Conservation (phyloP, 2,329 filamentous ascomycete genomes). For the Xylariaceae sp. region DNA sequence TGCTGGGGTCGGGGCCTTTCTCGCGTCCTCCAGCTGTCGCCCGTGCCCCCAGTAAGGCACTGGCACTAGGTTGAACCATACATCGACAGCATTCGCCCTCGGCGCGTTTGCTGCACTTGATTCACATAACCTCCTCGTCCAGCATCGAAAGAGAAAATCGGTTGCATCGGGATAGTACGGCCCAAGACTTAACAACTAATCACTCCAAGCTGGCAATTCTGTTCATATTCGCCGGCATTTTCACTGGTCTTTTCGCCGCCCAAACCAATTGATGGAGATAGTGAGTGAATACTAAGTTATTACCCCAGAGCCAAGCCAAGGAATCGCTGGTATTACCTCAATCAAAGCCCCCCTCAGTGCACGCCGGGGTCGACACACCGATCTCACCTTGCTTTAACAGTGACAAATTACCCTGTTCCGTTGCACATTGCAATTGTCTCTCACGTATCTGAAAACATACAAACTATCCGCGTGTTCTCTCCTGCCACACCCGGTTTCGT, state of each 20-base stretch:
- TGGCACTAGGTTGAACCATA: background rate
- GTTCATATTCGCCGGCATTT: background rate
- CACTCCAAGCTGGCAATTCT: background rate
- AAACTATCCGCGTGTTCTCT: background rate
- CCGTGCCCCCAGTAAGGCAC: background rate
- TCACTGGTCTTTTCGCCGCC: background rate
- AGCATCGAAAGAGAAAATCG: background rate
- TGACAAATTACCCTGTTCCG: conserved; percentile 11
- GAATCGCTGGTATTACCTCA: conserved; percentile 20
- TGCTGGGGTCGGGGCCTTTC: conserved; percentile 6
- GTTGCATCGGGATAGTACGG: background rate
- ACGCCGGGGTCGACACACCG: conserved; percentile 10
- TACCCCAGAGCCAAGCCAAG: conserved; percentile 10
- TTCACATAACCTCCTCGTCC: background rate
- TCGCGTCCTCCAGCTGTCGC: conserved; percentile 7
- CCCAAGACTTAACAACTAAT: background rate
- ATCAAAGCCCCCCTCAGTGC: conserved; percentile 11
- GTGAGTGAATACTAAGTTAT: background rate
- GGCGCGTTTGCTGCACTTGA: conserved; percentile 5
- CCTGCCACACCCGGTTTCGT: background rate
- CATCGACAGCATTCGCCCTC: conserved; percentile 2
- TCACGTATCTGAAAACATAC: conserved; percentile 10
- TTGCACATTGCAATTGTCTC: background rate
- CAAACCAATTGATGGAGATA: conserved; percentile 4
- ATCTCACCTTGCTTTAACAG: conserved; percentile 5